Percentiles rank a stretch among this genome's conserved stretches.
These are phyloP conservation scores for Phytophthora hibernalis DNA, from an alignment of 352 stramenopile species.

Conservation along the genomic window DNA sequence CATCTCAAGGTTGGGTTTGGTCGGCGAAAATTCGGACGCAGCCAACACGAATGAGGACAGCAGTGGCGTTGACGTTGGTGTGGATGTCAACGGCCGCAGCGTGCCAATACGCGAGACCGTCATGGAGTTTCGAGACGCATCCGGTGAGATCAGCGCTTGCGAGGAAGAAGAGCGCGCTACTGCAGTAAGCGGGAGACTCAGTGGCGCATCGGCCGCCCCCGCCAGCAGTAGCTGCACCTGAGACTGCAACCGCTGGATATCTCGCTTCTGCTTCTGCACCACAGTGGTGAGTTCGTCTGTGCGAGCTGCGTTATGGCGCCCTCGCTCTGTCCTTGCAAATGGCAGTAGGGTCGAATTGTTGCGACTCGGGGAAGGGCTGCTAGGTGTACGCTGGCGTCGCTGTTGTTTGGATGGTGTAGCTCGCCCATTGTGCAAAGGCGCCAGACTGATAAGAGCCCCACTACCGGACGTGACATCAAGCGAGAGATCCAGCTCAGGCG, in stretches of 20 bases:
- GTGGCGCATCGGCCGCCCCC: constrained; percentile 33
- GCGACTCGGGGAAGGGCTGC: constrained; percentile 19
- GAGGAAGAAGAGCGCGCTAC: constrained; percentile 6
- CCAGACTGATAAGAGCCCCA: constrained; percentile 24
- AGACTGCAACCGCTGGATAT: constrained; percentile 73
- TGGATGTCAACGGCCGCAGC: constrained; percentile 33
- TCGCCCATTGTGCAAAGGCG: constrained; percentile 35
- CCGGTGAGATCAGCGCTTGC: constrained; percentile 11
- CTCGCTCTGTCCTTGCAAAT: constrained; percentile 55
- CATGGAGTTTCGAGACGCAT: constrained; percentile 12
- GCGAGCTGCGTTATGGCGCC: constrained; percentile 27
- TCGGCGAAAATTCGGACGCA: constrained; percentile 15
- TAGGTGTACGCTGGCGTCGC: constrained; percentile 28
- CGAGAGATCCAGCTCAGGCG: constrained; percentile 26
- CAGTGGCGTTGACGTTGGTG: constrained; percentile 17
- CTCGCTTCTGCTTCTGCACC: constrained; percentile 65
- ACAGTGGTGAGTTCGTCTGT: constrained; percentile 53
- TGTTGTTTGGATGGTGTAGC: constrained; percentile 39
- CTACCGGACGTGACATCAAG: constrained; percentile 28
- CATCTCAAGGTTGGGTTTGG: neutral
- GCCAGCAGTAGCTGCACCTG: constrained; percentile 73
- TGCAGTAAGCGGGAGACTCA: constrained; percentile 12
- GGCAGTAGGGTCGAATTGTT: constrained; percentile 42
- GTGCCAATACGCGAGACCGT: constrained; percentile 32
- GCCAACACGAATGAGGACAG: constrained; percentile 65